These are phyloP conservation scores for Diplodia intermedia DNA, from an alignment of 2,329 filamentous ascomycete species.

Conservation along the genomic window DNA sequence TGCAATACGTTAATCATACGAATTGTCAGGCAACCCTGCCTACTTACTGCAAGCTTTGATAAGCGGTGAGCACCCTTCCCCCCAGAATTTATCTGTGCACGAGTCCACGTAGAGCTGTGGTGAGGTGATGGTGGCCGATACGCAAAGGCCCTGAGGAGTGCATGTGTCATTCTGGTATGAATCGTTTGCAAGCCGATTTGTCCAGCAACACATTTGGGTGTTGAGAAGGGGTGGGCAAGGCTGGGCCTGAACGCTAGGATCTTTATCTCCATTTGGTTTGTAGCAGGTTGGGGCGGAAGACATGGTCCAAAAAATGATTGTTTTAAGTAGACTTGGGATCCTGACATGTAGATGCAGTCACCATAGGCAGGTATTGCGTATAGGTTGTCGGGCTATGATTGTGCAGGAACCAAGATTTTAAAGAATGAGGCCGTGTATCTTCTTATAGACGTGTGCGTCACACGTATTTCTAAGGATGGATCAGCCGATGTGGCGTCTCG, in stretches of 20 bases:
- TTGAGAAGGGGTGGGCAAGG: neutral
- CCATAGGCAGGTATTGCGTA: too few species aligned
- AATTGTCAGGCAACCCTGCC: neutral
- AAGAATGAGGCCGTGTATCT: too few species aligned
- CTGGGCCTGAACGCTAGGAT: neutral
- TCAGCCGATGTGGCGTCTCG: too few species aligned
- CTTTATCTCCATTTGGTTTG: neutral
- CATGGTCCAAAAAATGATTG: neutral
- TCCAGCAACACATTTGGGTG: neutral
- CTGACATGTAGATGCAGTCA: too few species aligned
- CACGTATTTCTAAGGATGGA: too few species aligned
- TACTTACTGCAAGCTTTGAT: neutral
- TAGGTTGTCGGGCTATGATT: too few species aligned
- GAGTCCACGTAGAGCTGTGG: neutral
- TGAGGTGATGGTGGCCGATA: neutral
- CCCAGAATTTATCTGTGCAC: neutral
- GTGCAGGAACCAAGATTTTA: too few species aligned
- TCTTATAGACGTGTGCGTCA: too few species aligned
- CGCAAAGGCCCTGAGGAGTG: neutral
- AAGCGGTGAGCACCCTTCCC: neutral
- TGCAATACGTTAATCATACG: too few species aligned
- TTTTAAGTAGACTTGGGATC: too few species aligned
- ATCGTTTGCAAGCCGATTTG: neutral
- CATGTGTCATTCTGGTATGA: neutral
- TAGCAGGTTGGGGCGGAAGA: neutral